Percentiles rank a stretch among this genome's conserved stretches.
These are phyloP conservation scores for Yamadazyma sp. DNA, from an alignment of 805 yeast genomes.

Conservation along the genomic window DNA sequence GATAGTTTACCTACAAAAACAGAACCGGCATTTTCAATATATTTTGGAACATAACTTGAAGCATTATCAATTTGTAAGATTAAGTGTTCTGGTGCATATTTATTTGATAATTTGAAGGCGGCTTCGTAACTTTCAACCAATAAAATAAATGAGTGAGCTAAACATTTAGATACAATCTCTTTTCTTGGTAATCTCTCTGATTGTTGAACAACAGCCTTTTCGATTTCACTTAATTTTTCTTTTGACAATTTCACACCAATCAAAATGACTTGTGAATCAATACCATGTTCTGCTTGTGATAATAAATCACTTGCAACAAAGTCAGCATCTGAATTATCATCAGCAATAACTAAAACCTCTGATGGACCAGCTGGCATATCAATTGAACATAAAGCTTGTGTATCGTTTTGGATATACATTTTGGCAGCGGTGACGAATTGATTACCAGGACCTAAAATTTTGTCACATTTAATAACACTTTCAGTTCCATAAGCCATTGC, in stretches of 20 bases:
- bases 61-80: conserved; percentile 88
- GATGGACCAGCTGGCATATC: conserved; percentile 99
- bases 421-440: conserved; percentile 99
- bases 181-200: conserved; percentile 85
- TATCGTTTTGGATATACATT: conserved; percentile 95
- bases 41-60: conserved; percentile 57
- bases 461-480: conserved; percentile 87
- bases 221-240: conserved; percentile 62
- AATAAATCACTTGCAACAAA: conserved; percentile 95
- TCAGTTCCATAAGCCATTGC: conserved; percentile 99
- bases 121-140: conserved; percentile 66
- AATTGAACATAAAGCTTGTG: conserved; percentile 90
- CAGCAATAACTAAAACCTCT: conserved; percentile 95
- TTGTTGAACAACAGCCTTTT: conserved; percentile 80
- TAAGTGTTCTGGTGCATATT: conserved; percentile 97
- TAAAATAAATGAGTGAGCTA: conserved; percentile 85
- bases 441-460: conserved; percentile 98
- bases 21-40: conserved; percentile 90
- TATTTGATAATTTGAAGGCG: conserved; percentile 84
- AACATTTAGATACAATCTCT: conserved; percentile 88
- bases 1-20: conserved; percentile 95
- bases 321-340: conserved; percentile 82
- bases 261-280: conserved; percentile 94
- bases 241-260: conserved; percentile 72
- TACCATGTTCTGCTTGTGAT: conserved; percentile 98